Evolutionary conservation across 257 asterid species (phyloP).

Genomic region (Handroanthus guayacan): DNA sequence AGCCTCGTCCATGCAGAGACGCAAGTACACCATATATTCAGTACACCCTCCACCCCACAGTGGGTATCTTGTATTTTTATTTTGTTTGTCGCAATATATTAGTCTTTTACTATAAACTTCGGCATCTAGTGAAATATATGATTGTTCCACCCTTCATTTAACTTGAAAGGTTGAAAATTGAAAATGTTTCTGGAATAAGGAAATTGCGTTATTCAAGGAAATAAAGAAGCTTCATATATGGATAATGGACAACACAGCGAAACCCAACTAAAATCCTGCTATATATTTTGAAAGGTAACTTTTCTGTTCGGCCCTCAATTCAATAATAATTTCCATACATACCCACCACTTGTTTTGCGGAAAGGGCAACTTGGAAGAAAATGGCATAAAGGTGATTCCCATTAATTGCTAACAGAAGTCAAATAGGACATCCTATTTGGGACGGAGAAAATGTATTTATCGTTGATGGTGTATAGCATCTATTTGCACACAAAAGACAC

Average conservation of each 20-base stretch:
- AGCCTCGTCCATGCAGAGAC: slow-evolving; percentile 15
- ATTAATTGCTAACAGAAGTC: neutral
- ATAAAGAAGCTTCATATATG: neutral
- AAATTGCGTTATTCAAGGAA: neutral
- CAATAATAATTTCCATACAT: neutral
- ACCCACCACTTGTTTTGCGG: neutral
- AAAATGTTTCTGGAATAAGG: neutral
- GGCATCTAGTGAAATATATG: neutral
- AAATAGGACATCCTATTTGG: neutral
- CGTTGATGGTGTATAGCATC: neutral
- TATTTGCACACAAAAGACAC: neutral
- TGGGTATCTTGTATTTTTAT: neutral
- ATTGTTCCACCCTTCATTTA: slow-evolving; percentile 2
- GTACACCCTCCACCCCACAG: neutral
- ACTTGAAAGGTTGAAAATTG: neutral
- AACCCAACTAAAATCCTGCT: neutral
- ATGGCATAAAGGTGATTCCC: neutral
- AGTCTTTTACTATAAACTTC: neutral
- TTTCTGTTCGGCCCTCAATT: neutral
- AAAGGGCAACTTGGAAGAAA: neutral
- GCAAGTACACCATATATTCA: neutral
- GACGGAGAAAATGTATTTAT: neutral
- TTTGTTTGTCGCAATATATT: neutral
- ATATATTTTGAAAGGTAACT: neutral
- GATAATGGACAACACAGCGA: slow-evolving; percentile 13